Evolutionary conservation across 257 asterid species (phyloP).

Genomic region (Verbena officinalis): DNA sequence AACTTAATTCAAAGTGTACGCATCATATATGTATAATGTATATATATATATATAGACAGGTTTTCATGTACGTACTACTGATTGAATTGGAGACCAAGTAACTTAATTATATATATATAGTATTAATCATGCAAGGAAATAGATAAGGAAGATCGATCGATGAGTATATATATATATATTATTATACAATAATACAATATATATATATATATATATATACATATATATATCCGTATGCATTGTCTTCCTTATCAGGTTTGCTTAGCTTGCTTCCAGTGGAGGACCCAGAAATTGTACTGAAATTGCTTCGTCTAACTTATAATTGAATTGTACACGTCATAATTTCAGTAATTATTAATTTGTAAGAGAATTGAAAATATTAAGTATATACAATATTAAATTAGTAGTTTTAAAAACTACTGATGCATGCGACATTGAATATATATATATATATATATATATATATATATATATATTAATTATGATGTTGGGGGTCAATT

Average conservation of each 20-base stretch:
- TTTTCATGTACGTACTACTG: not conserved
- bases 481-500: too few relatives aligned
- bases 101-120: too few relatives aligned
- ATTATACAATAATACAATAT: too few relatives aligned
- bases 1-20: not conserved
- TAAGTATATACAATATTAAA: not conserved
- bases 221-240: too few relatives aligned
- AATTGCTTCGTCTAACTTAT: constrained; percentile 22
- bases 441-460: too few relatives aligned
- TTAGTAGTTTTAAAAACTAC: constrained; percentile 3
- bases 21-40: too few relatives aligned
- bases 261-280: constrained; percentile 24
- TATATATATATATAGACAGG: constrained; percentile 24
- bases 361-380: too few relatives aligned
- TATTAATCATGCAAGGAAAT: constrained; percentile 27
- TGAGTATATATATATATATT: too few relatives aligned
- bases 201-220: too few relatives aligned
- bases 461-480: too few relatives aligned
- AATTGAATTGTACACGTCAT: not conserved
- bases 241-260: constrained; percentile 14
- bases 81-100: constrained; percentile 35
- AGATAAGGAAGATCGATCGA: too few relatives aligned
- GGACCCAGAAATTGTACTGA: constrained; percentile 39
- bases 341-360: not conserved
- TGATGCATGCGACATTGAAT: too few relatives aligned